Evolutionary conservation across 805 yeast species (phyloP), one percentile per base, ranked within the genome.

Genomic region (Naumovozyma dairenensis): DNA sequence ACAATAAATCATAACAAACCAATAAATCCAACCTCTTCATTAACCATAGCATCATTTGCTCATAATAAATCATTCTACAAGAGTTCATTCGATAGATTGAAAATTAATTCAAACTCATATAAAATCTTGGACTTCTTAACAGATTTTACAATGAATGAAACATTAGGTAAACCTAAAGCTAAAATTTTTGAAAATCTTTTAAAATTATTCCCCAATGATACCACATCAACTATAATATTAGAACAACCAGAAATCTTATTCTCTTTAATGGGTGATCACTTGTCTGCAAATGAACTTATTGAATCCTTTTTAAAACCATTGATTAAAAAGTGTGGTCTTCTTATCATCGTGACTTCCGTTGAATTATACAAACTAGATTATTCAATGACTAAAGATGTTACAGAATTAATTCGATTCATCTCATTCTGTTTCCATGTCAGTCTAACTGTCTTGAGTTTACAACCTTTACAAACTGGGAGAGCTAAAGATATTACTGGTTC

Each of bases 401-500:
- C 47, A 1, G 61, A 60, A 32, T 40, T 46, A 18, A 45, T 42
- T 9, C 40, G 60, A 13, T 55, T 49, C 29, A 35, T 40, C 7
- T 33, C 41, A 10, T 28, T 37, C 4, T 39, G 49, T 13, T 40
- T 49, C 16, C 49, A 52, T 42, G 49, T 49, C 32, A 42, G 55
- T 13, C 35, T 48, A 3, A 51, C 42, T 2, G 38, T 47, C 1
- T 43, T 84, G n/a, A 63, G 68, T 15, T 49, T 84, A 22, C 69
- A 72, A 45, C 86, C 94, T 1, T 59, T 85, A 38, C 65, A 71
- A 3, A 83, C 94, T 0, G 94, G 94, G 0, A 66, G 84, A 45
- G 94, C 95, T 0, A 72, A 71, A 29, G 95, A 85, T 51, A 71
- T 82, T 2, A 79, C 94, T 0, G 95, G 95, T 1, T 65, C 77